Evolutionary conservation across 192 early-diverging fungal species (phyloP).

Genomic region (Linnemannia hyalina): DNA sequence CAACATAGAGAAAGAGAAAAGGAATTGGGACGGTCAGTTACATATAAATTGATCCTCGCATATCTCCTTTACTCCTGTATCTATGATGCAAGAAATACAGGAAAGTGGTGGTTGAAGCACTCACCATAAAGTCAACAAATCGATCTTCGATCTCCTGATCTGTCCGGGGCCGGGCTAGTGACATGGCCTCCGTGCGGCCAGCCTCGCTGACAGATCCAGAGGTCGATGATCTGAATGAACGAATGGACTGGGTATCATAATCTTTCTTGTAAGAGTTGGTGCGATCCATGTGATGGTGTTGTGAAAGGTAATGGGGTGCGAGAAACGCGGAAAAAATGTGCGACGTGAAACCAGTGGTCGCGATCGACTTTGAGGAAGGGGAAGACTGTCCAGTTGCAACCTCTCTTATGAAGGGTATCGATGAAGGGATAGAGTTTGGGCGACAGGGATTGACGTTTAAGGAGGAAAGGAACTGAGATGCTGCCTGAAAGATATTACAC

Average conservation of each 20-base stretch:
- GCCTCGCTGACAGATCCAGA: conserved; percentile 40
- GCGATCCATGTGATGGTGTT: conserved; percentile 28
- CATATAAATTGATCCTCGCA: not conserved
- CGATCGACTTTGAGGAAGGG: not conserved
- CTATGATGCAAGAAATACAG: no score
- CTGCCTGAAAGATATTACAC: no score
- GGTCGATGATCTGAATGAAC: conserved; percentile 33
- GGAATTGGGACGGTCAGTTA: not conserved
- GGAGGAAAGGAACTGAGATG: not conserved
- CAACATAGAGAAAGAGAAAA: not conserved
- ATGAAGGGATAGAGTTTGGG: not conserved
- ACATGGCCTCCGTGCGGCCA: conserved; percentile 47
- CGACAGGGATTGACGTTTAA: not conserved
- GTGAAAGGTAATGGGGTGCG: not conserved
- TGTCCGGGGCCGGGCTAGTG: conserved; percentile 40
- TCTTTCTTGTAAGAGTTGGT: conserved; percentile 17
- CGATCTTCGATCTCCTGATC: conserved; percentile 66
- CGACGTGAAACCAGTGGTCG: not conserved
- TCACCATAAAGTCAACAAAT: conserved; percentile 71
- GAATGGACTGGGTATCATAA: conserved; percentile 39
- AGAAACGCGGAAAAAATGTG: not conserved
- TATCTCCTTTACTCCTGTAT: not conserved
- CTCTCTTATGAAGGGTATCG: not conserved
- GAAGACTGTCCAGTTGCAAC: not conserved
- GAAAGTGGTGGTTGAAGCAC: not conserved